These are phyloP conservation scores for Fallopia convolvulus DNA, from an alignment of 148 eudicot species.

Conservation along the genomic window DNA sequence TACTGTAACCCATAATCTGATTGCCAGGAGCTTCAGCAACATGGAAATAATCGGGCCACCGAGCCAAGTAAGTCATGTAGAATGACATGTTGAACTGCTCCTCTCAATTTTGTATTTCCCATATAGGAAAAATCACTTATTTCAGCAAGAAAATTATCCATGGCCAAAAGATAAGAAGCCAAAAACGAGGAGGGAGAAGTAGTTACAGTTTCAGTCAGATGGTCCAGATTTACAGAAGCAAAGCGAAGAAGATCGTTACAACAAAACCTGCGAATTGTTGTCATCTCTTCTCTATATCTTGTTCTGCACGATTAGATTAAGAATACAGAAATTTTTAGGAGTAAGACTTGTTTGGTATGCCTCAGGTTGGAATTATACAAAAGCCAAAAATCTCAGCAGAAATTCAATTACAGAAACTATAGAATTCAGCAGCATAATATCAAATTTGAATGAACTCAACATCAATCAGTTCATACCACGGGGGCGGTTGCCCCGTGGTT, in stretches of 20 bases:
- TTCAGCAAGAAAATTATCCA: background rate
- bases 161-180: background rate
- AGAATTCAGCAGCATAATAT: background rate
- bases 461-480: too few relatives aligned
- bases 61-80: conserved; percentile 92
- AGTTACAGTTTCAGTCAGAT: conserved; percentile 91
- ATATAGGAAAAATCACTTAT: background rate
- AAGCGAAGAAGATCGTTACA: conserved; percentile 93
- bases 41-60: conserved; percentile 96
- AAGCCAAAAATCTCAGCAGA: too few relatives aligned
- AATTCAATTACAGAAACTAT: too few relatives aligned
- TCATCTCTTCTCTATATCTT: conserved; percentile 35
- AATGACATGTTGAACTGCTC: conserved; percentile 97
- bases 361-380: background rate
- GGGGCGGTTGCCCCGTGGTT: too few relatives aligned
- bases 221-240: conserved; percentile 81
- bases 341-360: background rate
- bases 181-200: background rate
- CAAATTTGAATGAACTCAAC: background rate
- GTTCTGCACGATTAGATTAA: background rate
- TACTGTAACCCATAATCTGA: conserved; percentile 94
- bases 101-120: background rate
- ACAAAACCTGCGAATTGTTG: conserved; percentile 76
- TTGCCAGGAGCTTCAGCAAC: conserved; percentile 90
- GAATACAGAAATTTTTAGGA: background rate